Evolutionary conservation across 2,329 filamentous ascomycete species (phyloP).

Genomic region (Sphaerostilbella broomeana): DNA sequence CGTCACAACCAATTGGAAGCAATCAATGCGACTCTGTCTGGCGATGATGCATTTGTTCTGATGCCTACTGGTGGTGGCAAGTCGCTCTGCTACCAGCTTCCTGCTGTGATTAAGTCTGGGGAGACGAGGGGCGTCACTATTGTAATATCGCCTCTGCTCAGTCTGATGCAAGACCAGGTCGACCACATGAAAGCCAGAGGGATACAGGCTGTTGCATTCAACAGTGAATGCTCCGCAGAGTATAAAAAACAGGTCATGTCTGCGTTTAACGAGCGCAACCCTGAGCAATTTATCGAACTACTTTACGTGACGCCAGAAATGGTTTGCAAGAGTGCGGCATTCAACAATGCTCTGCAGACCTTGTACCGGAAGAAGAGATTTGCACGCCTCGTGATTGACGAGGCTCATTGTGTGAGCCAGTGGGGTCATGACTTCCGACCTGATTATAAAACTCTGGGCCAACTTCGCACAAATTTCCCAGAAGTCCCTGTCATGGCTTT

Average conservation of each 20-base stretch:
- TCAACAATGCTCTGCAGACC: constrained; percentile 58
- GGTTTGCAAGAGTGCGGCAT: constrained; percentile 71
- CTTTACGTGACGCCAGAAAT: constrained; percentile 97
- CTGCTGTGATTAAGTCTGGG: constrained; percentile 74
- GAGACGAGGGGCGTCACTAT: constrained; percentile 81
- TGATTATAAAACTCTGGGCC: constrained; percentile 83
- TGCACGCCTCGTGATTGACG: constrained; percentile 90
- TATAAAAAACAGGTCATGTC: constrained; percentile 62
- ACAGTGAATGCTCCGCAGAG: constrained; percentile 61
- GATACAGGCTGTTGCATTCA: constrained; percentile 76
- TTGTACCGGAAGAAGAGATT: constrained; percentile 68
- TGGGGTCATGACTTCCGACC: constrained; percentile 98
- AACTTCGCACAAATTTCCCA: constrained; percentile 64
- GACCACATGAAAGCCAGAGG: constrained; percentile 67
- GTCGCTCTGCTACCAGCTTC: constrained; percentile 92
- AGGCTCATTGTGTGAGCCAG: constrained; percentile 98
- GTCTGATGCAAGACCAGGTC: constrained; percentile 96
- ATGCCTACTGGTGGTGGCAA: constrained; percentile 99
- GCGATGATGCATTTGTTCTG: constrained; percentile 86
- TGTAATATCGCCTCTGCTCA: constrained; percentile 89
- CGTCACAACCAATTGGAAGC: constrained; percentile 88
- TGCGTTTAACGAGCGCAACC: constrained; percentile 53
- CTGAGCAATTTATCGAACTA: constrained; percentile 73
- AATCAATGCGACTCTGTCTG: constrained; percentile 84
- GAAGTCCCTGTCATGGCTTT: constrained; percentile 87